Base-by-base conservation (phyloP, 1,284 basidiomycete genomes). In the Puccinia polysora region DNA sequence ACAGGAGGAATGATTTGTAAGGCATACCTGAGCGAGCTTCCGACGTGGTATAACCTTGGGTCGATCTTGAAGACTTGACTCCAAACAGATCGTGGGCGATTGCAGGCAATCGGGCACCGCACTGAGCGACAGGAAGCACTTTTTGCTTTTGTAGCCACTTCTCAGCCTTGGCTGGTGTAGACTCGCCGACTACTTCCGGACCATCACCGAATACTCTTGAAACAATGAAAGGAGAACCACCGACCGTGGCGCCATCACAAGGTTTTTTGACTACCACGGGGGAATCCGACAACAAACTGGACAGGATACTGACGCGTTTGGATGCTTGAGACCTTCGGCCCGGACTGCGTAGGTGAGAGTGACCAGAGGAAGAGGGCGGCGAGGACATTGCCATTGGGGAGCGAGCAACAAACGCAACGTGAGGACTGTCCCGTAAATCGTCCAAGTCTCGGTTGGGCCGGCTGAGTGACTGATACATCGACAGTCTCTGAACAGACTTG, bases 51-150 rank as follows among this genome's bases (percentile, higher is more conserved):
- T 32, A 50, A 28, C 30, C 47, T 12, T 34, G 38, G 10, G 38
- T 28, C 4, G 38, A 18, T 60, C 45, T 64, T 14, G 45, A 50
- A 15, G 62, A 64, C 47, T 64, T 64, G 15, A 45, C 67, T 52
- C 67, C 67, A 50, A 70, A 70, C n/a, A 70, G 50, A 34, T 70
- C 67, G 23, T 62, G 67, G 25, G 67, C 67, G 30, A 69, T 28
- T 55, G 55, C 67, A 45, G 67, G 30, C 10, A 49, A 14, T 47
- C 52, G 49, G 4, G 23, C 30, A 25, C 49, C n/a, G 23, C 18
- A n/a, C 8, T 70, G 55, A 23, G 18, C 36, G 4, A 18, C 65
- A 45, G 50, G 28, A 38, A 38, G 30, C 25, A 20, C 43, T 36
- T 69, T 69, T 23, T 59, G 56, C 56, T 62, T 70, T 4, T 50